A percentile compares a stretch with the other conserved stretches of the same genome.
Evolutionary conservation across 192 early-diverging fungal species (phyloP).

Genomic region (Rhizophlyctis rosea): DNA sequence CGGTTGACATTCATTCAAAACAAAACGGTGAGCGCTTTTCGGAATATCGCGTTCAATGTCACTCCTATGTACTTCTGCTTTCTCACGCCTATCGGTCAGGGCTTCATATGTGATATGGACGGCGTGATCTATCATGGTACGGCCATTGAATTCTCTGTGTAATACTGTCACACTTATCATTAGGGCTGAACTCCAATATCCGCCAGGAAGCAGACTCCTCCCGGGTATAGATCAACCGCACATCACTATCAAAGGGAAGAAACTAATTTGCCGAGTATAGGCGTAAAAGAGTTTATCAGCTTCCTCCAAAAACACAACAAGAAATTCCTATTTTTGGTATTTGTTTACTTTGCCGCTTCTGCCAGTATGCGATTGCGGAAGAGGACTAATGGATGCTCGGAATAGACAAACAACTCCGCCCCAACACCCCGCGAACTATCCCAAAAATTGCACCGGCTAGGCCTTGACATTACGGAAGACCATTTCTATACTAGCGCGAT

Average conservation of each 20-base stretch:
- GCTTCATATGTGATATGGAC: conserved; percentile 64
- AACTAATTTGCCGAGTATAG: neutral
- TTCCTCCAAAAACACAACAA: conserved; percentile 51
- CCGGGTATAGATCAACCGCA: conserved; percentile 31
- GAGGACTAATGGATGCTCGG: neutral
- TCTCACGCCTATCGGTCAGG: no score
- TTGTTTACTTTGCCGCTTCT: neutral
- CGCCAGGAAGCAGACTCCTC: conserved; percentile 40
- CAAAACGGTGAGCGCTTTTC: conserved; percentile 13
- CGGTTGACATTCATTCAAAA: conserved; percentile 20
- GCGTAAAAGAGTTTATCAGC: conserved; percentile 53
- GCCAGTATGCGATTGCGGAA: conserved; percentile 1
- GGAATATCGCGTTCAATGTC: no score
- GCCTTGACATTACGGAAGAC: conserved; percentile 46
- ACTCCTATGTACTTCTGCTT: no score
- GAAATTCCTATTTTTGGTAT: conserved; percentile 55
- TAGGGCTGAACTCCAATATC: no score
- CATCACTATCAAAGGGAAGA: neutral
- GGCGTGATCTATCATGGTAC: conserved; percentile 58
- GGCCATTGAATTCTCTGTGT: no score
- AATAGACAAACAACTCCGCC: conserved; percentile 60
- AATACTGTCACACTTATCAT: no score
- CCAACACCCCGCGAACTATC: conserved; percentile 60
- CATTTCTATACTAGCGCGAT: conserved; percentile 61
- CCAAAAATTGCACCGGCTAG: conserved; percentile 49